Evolutionary conservation across 2,329 filamentous ascomycete species (phyloP), one percentile per base, ranked within the genome.

Genomic region (Botrytis galanthina): DNA sequence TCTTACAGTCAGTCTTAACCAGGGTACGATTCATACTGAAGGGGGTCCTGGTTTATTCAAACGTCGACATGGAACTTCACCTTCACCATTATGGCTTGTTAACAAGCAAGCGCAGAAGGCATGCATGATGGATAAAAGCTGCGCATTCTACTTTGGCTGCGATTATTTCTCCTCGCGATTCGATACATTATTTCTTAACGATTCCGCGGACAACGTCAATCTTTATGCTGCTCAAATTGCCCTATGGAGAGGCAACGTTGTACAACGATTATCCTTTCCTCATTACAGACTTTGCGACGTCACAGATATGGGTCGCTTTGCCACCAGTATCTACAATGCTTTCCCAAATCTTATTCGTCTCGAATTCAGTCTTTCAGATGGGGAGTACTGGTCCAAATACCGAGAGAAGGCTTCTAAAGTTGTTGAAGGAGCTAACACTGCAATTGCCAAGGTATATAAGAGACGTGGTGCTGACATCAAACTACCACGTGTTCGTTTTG

Each of bases 121-220:
- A 29, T 35, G 57, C 32, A 63, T 39, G 69, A 20, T 46, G 22
- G 57, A 71, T 29, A 39, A 2, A 48, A 12, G 14, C n/a, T 71
- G 57, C 26, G 18, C 14, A 51, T 48, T 26, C 35, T 46, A 32
- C 16, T 71, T 62, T 22, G 64, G 64, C 16, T 62, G 29, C 22
- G 69, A 71, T 29, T 63, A 63, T 32, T 71, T 71, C 29, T 63
- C 69, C n/a, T 26, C 57, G 6, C 1, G 20, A 22, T 63, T 71
- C 22, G 69, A 71, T 29, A 71, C 69, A 6, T 62, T 71, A 20
- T 62, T 63, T 10, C n/a, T 71, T 37, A n/a, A n/a, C 5, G 39
- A 71, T 39, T n/a, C 29, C 16, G 57, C 32, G 3, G 32, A 26
- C 5, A 7, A 37, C 3, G 9, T 71, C 16, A 18, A 51, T 39